phyloP scores from a whole-genome alignment of 352 stramenopile genomes.

The Phytophthora sansomeana region DNA sequence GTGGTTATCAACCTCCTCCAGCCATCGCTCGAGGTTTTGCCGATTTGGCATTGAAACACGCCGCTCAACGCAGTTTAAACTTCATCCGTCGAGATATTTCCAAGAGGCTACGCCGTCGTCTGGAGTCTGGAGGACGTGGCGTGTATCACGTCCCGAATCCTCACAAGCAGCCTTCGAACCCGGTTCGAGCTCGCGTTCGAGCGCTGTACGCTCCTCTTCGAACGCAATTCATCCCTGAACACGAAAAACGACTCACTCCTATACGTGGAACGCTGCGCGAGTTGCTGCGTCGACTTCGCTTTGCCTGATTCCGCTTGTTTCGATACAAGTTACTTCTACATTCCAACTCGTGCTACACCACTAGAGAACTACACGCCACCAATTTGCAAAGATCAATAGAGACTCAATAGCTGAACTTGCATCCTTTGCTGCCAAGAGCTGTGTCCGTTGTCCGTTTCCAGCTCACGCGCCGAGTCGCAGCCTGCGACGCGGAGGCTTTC shows the following conservation, averaged over 20 bases:
- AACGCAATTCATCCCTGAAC: background rate
- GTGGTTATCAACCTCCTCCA: constrained; percentile 27
- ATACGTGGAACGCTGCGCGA: constrained; percentile 15
- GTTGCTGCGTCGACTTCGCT: constrained; percentile 20
- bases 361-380: constrained; percentile 7
- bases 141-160: constrained; percentile 27
- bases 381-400: background rate
- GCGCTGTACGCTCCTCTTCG: constrained; percentile 10
- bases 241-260: constrained; percentile 14
- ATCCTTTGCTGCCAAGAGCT: no score
- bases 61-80: constrained; percentile 31
- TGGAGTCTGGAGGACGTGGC: constrained; percentile 19
- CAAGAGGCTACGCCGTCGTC: constrained; percentile 18
- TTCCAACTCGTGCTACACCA: background rate
- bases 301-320: no score
- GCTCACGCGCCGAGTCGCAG: no score
- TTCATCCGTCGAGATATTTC: constrained; percentile 32
- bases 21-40: constrained; percentile 31
- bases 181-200: constrained; percentile 22
- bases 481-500: background rate
- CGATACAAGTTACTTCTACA: no score
- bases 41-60: constrained; percentile 27
- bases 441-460: no score
- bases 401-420: background rate
- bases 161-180: constrained; percentile 24